A percentile compares a stretch with the other conserved stretches of the same genome.
Evolutionary conservation across 2,329 filamentous ascomycete species (phyloP).

Genomic region (Aureobasidium musti): DNA sequence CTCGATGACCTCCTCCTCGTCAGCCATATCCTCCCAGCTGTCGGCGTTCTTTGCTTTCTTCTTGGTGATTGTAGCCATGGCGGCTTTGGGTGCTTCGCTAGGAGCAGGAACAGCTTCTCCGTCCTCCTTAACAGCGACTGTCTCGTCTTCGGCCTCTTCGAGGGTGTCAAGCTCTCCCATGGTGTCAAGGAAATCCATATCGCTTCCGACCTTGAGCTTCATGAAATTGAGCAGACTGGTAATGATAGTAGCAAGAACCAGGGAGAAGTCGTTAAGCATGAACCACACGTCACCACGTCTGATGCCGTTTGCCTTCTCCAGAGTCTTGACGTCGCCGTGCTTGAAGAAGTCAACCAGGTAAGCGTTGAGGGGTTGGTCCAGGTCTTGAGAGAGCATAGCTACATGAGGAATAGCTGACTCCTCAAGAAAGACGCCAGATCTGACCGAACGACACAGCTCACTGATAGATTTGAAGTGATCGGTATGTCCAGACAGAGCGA

Average conservation of each 20-base stretch:
- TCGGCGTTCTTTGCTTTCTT: conserved; percentile 48
- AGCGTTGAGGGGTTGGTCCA: conserved; percentile 60
- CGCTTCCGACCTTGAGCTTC: conserved; percentile 50
- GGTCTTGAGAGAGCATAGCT: conserved; percentile 60
- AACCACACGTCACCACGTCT: conserved; percentile 71
- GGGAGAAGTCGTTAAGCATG: conserved; percentile 64
- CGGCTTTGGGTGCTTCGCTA: conserved; percentile 37
- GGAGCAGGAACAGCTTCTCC: conserved; percentile 35
- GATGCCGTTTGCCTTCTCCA: conserved; percentile 67
- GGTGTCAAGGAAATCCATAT: conserved; percentile 55
- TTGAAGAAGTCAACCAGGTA: conserved; percentile 77
- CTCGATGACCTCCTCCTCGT: conserved; percentile 43
- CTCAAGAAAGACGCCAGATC: conserved; percentile 72
- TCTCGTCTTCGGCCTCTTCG: conserved; percentile 51
- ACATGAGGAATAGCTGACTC: conserved; percentile 71
- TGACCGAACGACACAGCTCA: conserved; percentile 66
- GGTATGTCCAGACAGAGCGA: conserved; percentile 67
- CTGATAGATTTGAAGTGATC: conserved; percentile 66
- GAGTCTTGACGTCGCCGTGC: conserved; percentile 63
- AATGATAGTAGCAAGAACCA: conserved; percentile 70
- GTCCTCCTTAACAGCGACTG: conserved; percentile 39
- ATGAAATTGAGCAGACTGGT: conserved; percentile 63
- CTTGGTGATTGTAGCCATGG: conserved; percentile 37
- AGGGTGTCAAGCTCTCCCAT: conserved; percentile 55
- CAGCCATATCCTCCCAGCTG: conserved; percentile 46